Conservation (phyloP, 257 asterid species). For the Petrea volubilis region DNA sequence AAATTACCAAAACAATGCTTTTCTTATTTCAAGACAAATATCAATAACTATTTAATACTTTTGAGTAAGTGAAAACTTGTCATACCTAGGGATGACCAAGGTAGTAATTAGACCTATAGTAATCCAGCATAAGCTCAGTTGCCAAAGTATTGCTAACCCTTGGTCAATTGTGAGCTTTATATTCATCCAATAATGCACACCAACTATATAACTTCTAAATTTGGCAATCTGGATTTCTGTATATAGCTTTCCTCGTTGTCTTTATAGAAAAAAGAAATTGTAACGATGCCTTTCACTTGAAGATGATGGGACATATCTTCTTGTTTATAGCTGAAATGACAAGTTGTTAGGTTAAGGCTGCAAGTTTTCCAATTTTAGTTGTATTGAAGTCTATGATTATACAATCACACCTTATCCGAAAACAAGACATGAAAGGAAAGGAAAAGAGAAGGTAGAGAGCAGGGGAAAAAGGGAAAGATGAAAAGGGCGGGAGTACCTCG, state of each 20-base stretch:
- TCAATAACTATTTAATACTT: not conserved
- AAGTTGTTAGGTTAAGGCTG: too few species aligned
- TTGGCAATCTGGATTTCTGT: not conserved
- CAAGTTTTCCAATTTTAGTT: not conserved
- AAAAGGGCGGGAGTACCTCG: not conserved
- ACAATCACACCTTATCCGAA: not conserved
- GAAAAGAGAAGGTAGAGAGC: not conserved
- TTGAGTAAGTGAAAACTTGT: not conserved
- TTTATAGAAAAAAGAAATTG: not conserved
- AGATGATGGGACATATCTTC: not conserved
- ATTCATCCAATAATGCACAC: not conserved
- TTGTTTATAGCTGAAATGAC: not conserved
- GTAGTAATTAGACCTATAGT: not conserved
- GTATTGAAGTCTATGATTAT: not conserved
- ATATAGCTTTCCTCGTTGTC: not conserved
- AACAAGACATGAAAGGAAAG: not conserved
- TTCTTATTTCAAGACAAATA: not conserved
- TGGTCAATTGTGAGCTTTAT: not conserved
- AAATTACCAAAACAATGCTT: not conserved
- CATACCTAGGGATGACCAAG: not conserved
- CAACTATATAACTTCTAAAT: not conserved
- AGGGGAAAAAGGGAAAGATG: not conserved
- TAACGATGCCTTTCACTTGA: not conserved
- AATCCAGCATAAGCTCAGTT: not conserved
- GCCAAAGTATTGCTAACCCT: not conserved